Conservation (phyloP, 2,329 filamentous ascomycete genomes). For the Colletotrichum eremochloae region DNA sequence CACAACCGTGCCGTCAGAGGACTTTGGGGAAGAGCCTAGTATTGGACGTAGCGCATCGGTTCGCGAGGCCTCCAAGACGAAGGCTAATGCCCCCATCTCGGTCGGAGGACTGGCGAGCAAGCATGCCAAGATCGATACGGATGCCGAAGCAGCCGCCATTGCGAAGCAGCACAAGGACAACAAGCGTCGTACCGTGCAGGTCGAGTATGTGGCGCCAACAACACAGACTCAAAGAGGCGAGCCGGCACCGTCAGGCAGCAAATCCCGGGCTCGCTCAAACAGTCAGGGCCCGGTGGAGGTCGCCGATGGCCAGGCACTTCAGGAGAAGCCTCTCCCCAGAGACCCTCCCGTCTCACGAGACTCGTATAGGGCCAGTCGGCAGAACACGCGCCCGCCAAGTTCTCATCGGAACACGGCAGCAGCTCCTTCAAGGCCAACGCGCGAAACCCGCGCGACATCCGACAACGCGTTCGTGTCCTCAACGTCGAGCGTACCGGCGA, state of each 20-base stretch:
- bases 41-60: slow-evolving; percentile 83
- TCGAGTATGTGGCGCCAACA: slow-evolving; percentile 95
- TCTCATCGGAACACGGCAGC: slow-evolving; percentile 57
- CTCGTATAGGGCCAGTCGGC: slow-evolving; percentile 53
- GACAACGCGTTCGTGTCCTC: slow-evolving; percentile 67
- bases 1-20: slow-evolving; percentile 74
- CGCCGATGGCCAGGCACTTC: slow-evolving; percentile 47
- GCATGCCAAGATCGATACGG: slow-evolving; percentile 79
- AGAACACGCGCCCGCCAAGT: slow-evolving; percentile 61
- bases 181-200: slow-evolving; percentile 94
- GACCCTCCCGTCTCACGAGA: slow-evolving; percentile 67
- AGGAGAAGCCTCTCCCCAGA: slow-evolving; percentile 71
- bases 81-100: slow-evolving; percentile 61
- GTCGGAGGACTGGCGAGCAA: slow-evolving; percentile 78
- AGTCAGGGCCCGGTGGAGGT: slow-evolving; percentile 66
- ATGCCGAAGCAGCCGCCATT: slow-evolving; percentile 65
- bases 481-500: slow-evolving; percentile 58
- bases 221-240: slow-evolving; percentile 84
- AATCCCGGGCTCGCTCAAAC: slow-evolving; percentile 61
- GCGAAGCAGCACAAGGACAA: slow-evolving; percentile 82
- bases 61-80: slow-evolving; percentile 83
- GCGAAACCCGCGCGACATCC: slow-evolving; percentile 66
- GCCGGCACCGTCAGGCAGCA: slow-evolving; percentile 47
- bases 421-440: slow-evolving; percentile 59
- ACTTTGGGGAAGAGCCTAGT: slow-evolving; percentile 63